phyloP scores from a whole-genome alignment of 345 rosid species.

The Lenwebbia sp. region DNA sequence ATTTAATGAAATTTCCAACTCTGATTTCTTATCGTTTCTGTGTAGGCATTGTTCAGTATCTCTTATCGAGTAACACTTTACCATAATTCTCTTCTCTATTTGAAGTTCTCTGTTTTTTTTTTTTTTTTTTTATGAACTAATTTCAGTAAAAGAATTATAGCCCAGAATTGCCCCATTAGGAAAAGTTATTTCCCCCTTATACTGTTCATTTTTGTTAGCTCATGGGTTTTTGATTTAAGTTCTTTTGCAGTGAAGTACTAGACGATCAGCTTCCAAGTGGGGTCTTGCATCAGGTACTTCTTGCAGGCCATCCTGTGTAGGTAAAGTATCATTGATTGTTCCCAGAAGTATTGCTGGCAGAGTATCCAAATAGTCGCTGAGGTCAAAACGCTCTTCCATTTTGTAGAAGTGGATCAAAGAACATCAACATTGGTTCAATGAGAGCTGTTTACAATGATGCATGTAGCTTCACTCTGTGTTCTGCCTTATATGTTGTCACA shows the following conservation, averaged over 20 bases:
- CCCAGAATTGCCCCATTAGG: background rate
- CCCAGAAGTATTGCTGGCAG: background rate
- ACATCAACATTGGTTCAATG: background rate
- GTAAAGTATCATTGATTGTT: background rate
- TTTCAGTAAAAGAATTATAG: background rate
- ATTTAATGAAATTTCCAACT: background rate
- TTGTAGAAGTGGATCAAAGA: background rate
- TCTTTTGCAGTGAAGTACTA: conserved; percentile 64
- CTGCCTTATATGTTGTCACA: background rate
- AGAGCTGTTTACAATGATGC: background rate
- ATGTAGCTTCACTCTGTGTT: background rate
- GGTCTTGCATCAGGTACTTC: conserved; percentile 66
- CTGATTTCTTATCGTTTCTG: background rate
- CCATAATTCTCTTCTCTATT: background rate
- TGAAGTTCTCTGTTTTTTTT: background rate
- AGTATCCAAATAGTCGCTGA: background rate
- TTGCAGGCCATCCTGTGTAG: background rate
- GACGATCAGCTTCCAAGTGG: conserved; percentile 47
- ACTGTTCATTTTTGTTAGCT: background rate
- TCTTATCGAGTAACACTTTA: background rate
- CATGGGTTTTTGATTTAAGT: background rate
- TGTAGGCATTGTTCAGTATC: background rate
- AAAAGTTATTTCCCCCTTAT: background rate
- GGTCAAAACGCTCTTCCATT: background rate
- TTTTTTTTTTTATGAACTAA: background rate